Percentiles rank a stretch among this genome's conserved stretches.
Evolutionary conservation across 1,284 basidiomycete species (phyloP).

Genomic region (Flammula alnicola): DNA sequence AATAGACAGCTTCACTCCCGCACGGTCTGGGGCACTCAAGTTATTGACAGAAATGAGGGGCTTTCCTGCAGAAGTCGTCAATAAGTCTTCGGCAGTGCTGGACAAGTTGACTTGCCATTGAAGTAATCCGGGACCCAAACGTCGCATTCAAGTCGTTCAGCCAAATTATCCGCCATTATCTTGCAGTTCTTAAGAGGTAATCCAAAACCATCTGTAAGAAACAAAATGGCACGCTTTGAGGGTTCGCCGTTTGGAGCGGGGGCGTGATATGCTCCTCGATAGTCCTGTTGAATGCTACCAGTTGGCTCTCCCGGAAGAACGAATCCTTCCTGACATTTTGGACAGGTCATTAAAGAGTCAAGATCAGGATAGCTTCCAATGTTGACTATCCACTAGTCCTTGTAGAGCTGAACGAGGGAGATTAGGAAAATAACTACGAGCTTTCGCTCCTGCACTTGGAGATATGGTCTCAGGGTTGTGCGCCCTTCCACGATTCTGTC

Average conservation of each 20-base stretch:
- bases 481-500: no score
- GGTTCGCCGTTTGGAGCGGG: slow-evolving; percentile 12
- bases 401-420: no score
- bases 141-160: slow-evolving; percentile 55
- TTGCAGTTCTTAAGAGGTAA: slow-evolving; percentile 61
- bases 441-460: no score
- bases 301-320: slow-evolving; percentile 24
- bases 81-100: background rate
- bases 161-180: slow-evolving; percentile 64
- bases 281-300: slow-evolving; percentile 19
- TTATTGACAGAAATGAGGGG: slow-evolving; percentile 43
- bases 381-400: no score
- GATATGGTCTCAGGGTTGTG: no score
- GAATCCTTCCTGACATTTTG: slow-evolving; percentile 25
- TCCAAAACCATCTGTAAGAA: slow-evolving; percentile 67
- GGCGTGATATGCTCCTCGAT: slow-evolving; percentile 23
- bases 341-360: slow-evolving; percentile 28
- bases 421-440: no score
- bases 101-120: slow-evolving; percentile 20
- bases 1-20: slow-evolving; percentile 43
- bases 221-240: slow-evolving; percentile 36
- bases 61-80: slow-evolving; percentile 36
- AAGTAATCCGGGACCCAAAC: slow-evolving; percentile 60
- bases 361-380: no score
- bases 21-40: slow-evolving; percentile 44